Evolutionary conservation across 2,329 filamentous ascomycete species (phyloP), one percentile per base, ranked within the genome.

Genomic region (Fusarium tanahbumbuense): DNA sequence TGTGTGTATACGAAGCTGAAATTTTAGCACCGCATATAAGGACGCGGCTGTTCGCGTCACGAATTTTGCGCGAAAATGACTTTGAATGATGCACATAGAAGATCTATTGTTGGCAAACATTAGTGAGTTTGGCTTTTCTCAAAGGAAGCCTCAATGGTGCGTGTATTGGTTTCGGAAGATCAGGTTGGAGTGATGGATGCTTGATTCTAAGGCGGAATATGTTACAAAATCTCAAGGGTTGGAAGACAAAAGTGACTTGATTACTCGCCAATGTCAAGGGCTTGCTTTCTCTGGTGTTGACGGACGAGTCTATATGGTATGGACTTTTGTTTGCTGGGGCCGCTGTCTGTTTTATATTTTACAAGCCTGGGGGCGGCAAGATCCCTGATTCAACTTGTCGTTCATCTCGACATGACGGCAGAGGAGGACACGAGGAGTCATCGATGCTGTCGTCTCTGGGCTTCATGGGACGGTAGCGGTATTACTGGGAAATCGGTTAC

Each of bases 71-170:
- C 65, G 63, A 73, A 64, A 68, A 75, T 77, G 77, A 79, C 77
- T 80, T 83, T 79, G 79, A 80, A 80, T 79, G 77, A 80, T 73
- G 76, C 80, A 80, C 77, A 83, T 83, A 83, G 81, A 83, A 76
- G 77, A 79, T 81, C 78, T 81, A 78, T 77, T 78, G 76, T 82
- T 81, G 82, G 80, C 78, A 81, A 79, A 80, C 76, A 82, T 73
- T 81, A 80, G 76, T 79, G 80, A 78, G 80, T 78, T 82, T 73
- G 76, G 75, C 77, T 78, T 73, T 80, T 80, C 80, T 79, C 78
- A 72, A 74, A 74, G 73, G 77, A 76, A 76, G 77, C 79, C 77
- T 78, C 78, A 53, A 73, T 67, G 67, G 75, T 71, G 74, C 72
- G 75, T 77, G 78, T 77, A 79, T 79, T 77, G 76, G 76, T 73